These are phyloP conservation scores for Speleostelium caveatum DNA, from an alignment of 78 protist genomes.

Conservation along the genomic window DNA sequence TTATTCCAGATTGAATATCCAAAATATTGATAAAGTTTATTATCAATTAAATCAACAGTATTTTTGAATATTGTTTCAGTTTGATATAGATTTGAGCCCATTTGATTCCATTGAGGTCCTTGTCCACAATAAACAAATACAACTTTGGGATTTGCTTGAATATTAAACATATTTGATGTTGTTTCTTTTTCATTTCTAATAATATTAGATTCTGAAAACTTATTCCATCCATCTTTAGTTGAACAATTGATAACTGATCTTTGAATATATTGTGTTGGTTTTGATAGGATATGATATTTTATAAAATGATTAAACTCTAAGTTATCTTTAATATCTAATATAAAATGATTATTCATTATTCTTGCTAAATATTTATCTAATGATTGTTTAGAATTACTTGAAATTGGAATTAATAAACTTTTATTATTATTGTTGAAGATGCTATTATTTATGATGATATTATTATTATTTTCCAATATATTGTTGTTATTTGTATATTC, in stretches of 20 bases:
- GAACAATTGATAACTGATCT: conserved; percentile 3
- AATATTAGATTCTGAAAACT: neutral
- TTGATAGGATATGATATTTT: neutral
- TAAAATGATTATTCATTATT: neutral
- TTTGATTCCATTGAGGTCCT: conserved; percentile 70
- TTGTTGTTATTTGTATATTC: neutral
- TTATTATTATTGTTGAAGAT: no score
- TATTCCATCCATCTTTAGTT: conserved; percentile 13
- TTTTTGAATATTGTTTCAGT: neutral
- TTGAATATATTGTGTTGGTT: neutral
- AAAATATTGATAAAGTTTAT: neutral
- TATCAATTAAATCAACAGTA: neutral
- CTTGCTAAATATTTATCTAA: conserved; percentile 24
- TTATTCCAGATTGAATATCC: neutral
- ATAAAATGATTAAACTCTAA: conserved; percentile 24
- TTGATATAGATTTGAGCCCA: conserved; percentile 30
- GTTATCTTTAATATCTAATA: no score
- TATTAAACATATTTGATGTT: neutral
- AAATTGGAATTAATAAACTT: conserved; percentile 37
- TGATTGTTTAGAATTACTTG: conserved; percentile 22
- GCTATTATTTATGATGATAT: no score
- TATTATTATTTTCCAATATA: no score
- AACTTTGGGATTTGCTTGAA: neutral
- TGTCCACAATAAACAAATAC: conserved; percentile 74
- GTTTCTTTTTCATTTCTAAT: neutral